Evolutionary conservation across 139 green algal genomes (phyloP).

Genomic region (Chlorella sp.): DNA sequence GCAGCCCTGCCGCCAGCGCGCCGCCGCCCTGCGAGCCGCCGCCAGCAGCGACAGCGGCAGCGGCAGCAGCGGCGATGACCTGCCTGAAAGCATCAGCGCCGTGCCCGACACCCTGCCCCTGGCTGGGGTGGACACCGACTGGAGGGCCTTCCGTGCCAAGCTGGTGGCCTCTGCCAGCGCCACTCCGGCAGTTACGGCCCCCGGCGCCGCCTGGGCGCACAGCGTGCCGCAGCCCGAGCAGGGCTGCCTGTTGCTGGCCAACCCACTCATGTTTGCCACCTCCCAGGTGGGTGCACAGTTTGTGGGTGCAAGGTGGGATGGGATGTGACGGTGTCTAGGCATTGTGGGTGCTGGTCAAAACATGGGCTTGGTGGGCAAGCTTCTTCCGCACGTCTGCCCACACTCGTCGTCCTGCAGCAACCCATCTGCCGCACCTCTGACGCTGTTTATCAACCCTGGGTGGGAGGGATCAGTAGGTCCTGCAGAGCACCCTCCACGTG

Average conservation of each 20-base stretch:
- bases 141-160: constrained; percentile 53
- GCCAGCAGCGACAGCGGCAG: neutral
- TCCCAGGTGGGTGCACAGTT: neutral
- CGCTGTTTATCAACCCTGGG: too few relatives aligned
- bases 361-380: too few relatives aligned
- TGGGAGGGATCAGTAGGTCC: too few relatives aligned
- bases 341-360: too few relatives aligned
- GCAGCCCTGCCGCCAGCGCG: neutral
- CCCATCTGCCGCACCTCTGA: too few relatives aligned
- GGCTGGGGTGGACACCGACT: constrained; percentile 43
- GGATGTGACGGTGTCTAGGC: too few relatives aligned
- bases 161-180: constrained; percentile 41
- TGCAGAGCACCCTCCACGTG: too few relatives aligned
- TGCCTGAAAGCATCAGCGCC: neutral
- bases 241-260: constrained; percentile 84
- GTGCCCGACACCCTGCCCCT: constrained; percentile 52
- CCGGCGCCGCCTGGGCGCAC: constrained; percentile 76
- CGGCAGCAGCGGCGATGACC: neutral
- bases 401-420: too few relatives aligned
- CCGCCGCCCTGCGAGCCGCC: neutral
- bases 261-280: constrained; percentile 72
- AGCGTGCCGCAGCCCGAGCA: constrained; percentile 70
- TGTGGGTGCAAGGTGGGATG: too few relatives aligned
- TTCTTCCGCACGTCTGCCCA: too few relatives aligned
- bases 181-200: neutral